These are phyloP conservation scores for Rhizopogon vulgaris DNA, from an alignment of 768 basidiomycete genomes.

Conservation along the genomic window DNA sequence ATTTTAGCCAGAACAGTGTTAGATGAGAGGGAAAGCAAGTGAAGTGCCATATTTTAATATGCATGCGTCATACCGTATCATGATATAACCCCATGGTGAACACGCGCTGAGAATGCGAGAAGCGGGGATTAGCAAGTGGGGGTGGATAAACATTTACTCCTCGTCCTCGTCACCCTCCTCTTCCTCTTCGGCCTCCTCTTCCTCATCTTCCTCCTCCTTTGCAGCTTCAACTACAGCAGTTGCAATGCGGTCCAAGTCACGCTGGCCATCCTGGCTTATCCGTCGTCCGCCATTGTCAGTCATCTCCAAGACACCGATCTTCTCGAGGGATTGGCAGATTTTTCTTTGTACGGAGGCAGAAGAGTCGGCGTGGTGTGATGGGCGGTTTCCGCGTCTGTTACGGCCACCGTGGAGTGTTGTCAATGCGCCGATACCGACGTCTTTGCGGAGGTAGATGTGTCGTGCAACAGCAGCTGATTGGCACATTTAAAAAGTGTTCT, in stretches of 20 bases:
- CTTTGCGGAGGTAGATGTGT: constrained; percentile 99
- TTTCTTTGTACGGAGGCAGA: constrained; percentile 90
- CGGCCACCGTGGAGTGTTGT: constrained; percentile 96
- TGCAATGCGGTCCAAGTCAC: constrained; percentile 91
- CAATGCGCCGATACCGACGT: constrained; percentile 89
- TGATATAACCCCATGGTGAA: constrained; percentile 15
- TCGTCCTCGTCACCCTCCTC: constrained; percentile 52
- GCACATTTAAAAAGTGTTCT: background rate
- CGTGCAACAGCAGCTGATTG: constrained; percentile 85
- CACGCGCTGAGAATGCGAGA: constrained; percentile 18
- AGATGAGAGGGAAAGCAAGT: constrained; percentile 6
- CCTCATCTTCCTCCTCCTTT: constrained; percentile 70
- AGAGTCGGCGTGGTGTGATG: constrained; percentile 86
- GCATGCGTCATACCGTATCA: constrained; percentile 39
- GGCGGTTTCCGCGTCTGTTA: constrained; percentile 94
- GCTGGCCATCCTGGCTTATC: constrained; percentile 95
- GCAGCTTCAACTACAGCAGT: constrained; percentile 79
- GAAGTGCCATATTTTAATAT: constrained; percentile 24
- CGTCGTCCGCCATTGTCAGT: constrained; percentile 90
- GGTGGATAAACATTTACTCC: constrained; percentile 19
- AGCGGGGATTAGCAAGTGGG: constrained; percentile 11
- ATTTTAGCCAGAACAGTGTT: background rate
- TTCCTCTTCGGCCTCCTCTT: constrained; percentile 58
- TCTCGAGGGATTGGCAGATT: constrained; percentile 95
- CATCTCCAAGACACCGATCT: constrained; percentile 96